A percentile compares a stretch with the other conserved stretches of the same genome.
phyloP scores from a whole-genome alignment of 2,329 filamentous ascomycete species.

The Ophiostoma himal-ulmi region DNA sequence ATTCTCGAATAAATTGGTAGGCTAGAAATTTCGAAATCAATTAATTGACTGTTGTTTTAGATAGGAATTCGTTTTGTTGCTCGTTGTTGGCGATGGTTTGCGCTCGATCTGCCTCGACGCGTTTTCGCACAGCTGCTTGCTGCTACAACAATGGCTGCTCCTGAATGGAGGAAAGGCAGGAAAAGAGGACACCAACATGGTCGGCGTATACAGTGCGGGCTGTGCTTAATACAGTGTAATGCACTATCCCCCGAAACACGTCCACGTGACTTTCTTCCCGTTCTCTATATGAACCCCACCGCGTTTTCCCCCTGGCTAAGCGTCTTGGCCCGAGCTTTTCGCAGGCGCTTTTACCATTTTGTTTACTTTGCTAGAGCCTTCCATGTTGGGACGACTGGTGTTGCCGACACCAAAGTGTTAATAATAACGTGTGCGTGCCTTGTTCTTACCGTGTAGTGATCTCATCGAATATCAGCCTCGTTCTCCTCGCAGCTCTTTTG shows the following conservation, averaged over 20 bases:
- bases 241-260: background rate
- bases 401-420: background rate
- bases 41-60: background rate
- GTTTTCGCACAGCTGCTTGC: conserved; percentile 9
- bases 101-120: conserved; percentile 1
- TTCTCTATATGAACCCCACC: conserved; percentile 1
- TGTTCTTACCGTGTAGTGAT: background rate
- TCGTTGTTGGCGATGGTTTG: background rate
- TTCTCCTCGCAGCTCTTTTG: conserved; percentile 8
- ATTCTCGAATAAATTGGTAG: background rate
- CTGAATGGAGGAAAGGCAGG: background rate
- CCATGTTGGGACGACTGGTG: background rate
- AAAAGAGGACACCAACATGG: conserved; percentile 3
- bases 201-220: background rate
- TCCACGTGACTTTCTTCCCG: background rate
- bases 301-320: conserved; percentile 12
- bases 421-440: conserved; percentile 5
- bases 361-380: conserved; percentile 27
- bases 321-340: conserved; percentile 25
- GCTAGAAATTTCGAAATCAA: background rate
- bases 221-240: background rate
- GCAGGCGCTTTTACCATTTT: conserved; percentile 18
- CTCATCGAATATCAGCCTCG: conserved; percentile 5
- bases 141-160: conserved; percentile 3
- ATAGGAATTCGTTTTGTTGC: background rate